Evolutionary conservation across 169 alveolate species (phyloP), one percentile per base, ranked within the genome.

Genomic region (Blepharisma undulans): DNA sequence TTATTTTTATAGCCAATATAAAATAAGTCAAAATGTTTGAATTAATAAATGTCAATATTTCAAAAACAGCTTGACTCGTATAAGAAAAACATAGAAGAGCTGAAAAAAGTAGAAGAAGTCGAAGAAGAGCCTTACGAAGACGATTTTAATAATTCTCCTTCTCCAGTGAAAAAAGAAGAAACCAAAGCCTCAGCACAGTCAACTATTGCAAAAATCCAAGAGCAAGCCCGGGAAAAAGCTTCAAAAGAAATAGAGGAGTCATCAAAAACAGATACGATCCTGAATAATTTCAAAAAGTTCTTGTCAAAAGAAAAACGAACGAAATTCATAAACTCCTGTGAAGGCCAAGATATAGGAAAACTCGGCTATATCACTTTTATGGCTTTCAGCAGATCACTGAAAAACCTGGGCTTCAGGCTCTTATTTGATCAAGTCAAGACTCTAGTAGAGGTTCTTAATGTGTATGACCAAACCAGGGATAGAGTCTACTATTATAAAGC

Each of bases 161-260:
- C 66, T 48, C 66, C 66, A 10, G 66, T 18, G 21, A 48, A 48
- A 48, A 48, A 48, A 5, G 66, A 48, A 48, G 12, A 0, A 48
- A 2, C 66, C 66, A 48, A 48, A 48, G 16, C 66, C 14, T 48
- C 66, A 48, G 66, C 66, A 48, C 66, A 48, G 66, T 48, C 74
- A 33, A 48, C 77, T 21, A 21, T 82, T n/a, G 78, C 33, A 33
- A 22, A 60, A 34, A 82, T 82, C 29, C 33, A 82, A 82, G 78
- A 22, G 10, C 78, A 82, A 82, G 89, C 89, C 89, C 89, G 89
- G 78, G 78, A 82, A 82, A 82, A 82, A 8, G 89, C 76, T 6
- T 16, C 2, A 1, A 60, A 82, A 59, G 89, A 34, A 21, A 22
- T 60, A 22, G 25, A 21, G n/a, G 34, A 82, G 8, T 4, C 10